phyloP scores from a whole-genome alignment of 2,329 filamentous ascomycete species.

The Aureobasidium melanogenum region DNA sequence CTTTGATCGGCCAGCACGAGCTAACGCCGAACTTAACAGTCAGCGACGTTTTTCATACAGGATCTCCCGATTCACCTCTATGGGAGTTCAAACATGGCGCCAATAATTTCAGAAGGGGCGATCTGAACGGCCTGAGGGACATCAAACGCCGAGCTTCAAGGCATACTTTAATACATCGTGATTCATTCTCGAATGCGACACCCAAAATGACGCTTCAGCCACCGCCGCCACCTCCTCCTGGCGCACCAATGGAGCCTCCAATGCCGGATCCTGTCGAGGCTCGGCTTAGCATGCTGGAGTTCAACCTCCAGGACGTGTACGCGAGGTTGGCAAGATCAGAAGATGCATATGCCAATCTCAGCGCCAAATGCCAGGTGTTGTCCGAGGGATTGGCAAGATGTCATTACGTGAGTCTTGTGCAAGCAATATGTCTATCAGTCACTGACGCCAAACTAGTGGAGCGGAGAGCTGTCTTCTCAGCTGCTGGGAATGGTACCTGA shows the following conservation, averaged over 20 bases:
- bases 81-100: constrained; percentile 99
- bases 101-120: constrained; percentile 91
- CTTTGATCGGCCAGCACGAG: background rate
- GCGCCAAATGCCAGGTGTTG: constrained; percentile 70
- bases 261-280: constrained; percentile 72
- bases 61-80: constrained; percentile 81
- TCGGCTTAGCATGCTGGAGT: constrained; percentile 67
- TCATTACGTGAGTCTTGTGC: constrained; percentile 28
- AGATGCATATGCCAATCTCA: constrained; percentile 70
- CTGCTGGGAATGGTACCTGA: constrained; percentile 66
- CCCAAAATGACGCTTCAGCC: constrained; percentile 50
- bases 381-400: constrained; percentile 71
- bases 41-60: constrained; percentile 96
- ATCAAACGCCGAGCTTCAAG: constrained; percentile 92
- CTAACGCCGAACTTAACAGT: constrained; percentile 46
- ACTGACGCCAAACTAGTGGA: constrained; percentile 50
- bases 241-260: constrained; percentile 33
- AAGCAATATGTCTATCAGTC: background rate
- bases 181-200: constrained; percentile 61
- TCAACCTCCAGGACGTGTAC: constrained; percentile 72
- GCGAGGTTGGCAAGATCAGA: constrained; percentile 70
- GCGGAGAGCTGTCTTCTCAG: constrained; percentile 71
- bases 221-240: constrained; percentile 67
- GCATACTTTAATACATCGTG: constrained; percentile 85
- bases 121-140: constrained; percentile 81